Conservation (phyloP, 306 rosid species). For the Cucumis melo region DNA sequence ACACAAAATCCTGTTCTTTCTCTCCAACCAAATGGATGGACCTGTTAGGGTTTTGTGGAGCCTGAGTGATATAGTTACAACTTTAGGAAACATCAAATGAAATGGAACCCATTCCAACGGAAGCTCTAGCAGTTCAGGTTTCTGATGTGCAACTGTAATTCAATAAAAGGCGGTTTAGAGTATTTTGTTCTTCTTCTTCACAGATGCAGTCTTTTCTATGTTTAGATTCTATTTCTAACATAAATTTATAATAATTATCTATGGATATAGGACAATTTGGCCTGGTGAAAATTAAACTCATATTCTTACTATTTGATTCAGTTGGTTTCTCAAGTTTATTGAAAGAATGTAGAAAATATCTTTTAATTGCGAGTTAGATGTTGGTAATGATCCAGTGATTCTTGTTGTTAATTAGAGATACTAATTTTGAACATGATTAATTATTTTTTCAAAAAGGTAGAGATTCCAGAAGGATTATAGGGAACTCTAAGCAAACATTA, state of each 20-base stretch:
- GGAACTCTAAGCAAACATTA: background rate
- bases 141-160: background rate
- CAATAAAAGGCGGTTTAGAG: background rate
- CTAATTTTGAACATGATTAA: background rate
- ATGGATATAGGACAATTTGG: background rate
- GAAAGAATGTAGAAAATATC: background rate
- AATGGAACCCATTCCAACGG: background rate
- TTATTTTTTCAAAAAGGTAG: background rate
- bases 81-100: background rate
- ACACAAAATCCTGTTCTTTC: background rate
- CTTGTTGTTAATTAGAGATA: background rate
- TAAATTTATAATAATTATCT: background rate
- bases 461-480: background rate
- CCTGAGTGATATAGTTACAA: background rate
- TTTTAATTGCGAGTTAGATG: background rate
- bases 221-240: background rate
- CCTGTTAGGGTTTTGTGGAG: background rate
- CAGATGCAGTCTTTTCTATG: background rate
- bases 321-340: background rate
- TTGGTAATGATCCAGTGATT: background rate
- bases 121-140: background rate
- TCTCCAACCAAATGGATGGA: background rate
- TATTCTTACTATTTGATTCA: background rate
- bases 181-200: background rate
- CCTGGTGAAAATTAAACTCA: background rate